phyloP scores from a whole-genome alignment of 2,329 filamentous ascomycete genomes.

The Ophiostoma montium region DNA sequence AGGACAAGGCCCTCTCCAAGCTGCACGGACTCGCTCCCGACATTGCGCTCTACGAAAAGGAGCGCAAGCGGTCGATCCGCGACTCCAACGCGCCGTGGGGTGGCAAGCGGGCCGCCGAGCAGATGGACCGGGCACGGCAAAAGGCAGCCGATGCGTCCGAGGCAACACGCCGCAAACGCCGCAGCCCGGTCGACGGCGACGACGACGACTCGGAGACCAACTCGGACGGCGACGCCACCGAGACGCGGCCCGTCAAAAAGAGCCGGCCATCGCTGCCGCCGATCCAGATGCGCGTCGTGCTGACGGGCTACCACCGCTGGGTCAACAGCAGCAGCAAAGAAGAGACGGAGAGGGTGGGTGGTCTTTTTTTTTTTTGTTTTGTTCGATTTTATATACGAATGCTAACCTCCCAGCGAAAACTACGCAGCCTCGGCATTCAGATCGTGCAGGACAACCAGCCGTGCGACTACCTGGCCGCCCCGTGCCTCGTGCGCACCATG shows the following conservation, averaged over 20 bases:
- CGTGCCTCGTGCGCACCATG: constrained; percentile 72
- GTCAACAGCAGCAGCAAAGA: constrained; percentile 58
- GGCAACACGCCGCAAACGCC: constrained; percentile 33
- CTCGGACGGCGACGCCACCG: constrained; percentile 25
- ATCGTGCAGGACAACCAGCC: constrained; percentile 61
- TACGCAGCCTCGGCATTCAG: constrained; percentile 71
- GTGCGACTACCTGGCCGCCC: constrained; percentile 79
- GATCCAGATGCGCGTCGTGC: constrained; percentile 59
- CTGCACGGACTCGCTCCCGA: constrained; percentile 69
- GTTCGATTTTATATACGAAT: neutral
- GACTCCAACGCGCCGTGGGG: constrained; percentile 39
- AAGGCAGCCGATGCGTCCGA: constrained; percentile 39
- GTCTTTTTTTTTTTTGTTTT: neutral
- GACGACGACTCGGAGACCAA: constrained; percentile 16
- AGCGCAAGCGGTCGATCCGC: constrained; percentile 59
- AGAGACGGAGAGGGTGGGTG: constrained; percentile 49
- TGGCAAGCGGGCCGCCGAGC: constrained; percentile 46
- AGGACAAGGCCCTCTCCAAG: constrained; percentile 64
- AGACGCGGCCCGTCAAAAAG: constrained; percentile 44
- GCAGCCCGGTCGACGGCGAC: constrained; percentile 6
- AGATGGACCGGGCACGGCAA: constrained; percentile 35
- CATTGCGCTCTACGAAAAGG: constrained; percentile 82
- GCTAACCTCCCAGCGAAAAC: constrained; percentile 35
- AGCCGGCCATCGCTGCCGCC: constrained; percentile 48
- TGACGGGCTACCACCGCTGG: constrained; percentile 81